Evolutionary conservation across 1,139 yeast genomes (phyloP), one percentile per base, ranked within the genome.

Genomic region (Blastobotrys apis): DNA sequence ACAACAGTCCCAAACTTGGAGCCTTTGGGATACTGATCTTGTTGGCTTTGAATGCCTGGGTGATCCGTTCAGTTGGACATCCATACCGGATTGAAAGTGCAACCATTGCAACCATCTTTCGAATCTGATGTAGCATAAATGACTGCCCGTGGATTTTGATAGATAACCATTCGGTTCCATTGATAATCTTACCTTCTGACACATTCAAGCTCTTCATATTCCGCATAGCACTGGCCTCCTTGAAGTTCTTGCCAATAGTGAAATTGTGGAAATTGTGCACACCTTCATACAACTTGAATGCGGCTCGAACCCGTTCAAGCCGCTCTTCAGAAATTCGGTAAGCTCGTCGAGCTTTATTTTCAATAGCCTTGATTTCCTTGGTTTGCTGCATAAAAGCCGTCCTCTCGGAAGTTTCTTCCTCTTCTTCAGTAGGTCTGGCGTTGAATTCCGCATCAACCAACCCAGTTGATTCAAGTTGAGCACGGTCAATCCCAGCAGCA

Each of bases 71-170:
- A 25, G 77, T 63, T 3, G 97, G 95, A 58, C 92, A 78, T 15
- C 95, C 92, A 17, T 94, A 81, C 59, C 98, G 77, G 25, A 90
- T 80, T 15, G 85, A 79, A 45, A 92, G 72, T 0, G 90, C 78
- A 1, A 95, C 95, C 95, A 92, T 84, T 22, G 97, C 94, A 48
- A 94, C 87, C 99, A 92, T 92, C 64, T 92, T 92, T 63, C 99
- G 80, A 59, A 92, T 92, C 72, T 92, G 99, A 66, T 92, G 98
- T 51, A 92, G 73, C 99, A 94, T 94, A 65, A 92, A 92, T 6
- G 97, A 87, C 67, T 92, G 98, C 3, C 99, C 99, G 62, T 92
- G 98, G 51, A 92, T 86, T 67, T 92, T 92, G 58, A 94, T 82
- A 1, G 96, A 85, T 4, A 87, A 77, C 99, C 99, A 92, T 62